These are phyloP conservation scores for Saccharomycopsis microspora DNA, from an alignment of 805 yeast species.

Conservation along the genomic window DNA sequence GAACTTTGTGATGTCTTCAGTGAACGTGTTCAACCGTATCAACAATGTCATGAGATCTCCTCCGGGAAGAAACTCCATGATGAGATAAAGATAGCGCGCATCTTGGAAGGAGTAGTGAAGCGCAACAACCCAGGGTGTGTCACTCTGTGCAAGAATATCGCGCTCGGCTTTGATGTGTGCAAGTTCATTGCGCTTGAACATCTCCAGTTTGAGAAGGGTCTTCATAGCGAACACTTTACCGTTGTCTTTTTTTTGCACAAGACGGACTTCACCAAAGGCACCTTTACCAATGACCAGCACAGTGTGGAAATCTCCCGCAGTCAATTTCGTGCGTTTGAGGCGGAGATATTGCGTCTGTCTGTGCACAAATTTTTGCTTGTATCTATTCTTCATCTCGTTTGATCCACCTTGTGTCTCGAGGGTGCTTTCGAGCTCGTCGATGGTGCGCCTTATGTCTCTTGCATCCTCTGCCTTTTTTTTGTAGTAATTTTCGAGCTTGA, in stretches of 20 bases:
- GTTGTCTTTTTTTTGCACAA: constrained; percentile 87
- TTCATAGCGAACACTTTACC: constrained; percentile 96
- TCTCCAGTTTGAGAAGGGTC: constrained; percentile 79
- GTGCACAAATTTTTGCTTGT: constrained; percentile 70
- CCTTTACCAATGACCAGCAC: constrained; percentile 93
- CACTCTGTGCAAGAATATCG: constrained; percentile 85
- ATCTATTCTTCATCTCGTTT: constrained; percentile 78
- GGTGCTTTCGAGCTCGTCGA: constrained; percentile 72
- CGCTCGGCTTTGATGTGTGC: constrained; percentile 96
- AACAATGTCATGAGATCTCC: constrained; percentile 93
- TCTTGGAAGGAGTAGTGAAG: constrained; percentile 63
- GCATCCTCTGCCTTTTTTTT: constrained; percentile 84
- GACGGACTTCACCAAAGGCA: constrained; percentile 93
- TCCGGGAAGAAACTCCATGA: constrained; percentile 93
- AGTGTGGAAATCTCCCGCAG: constrained; percentile 76
- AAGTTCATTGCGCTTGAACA: constrained; percentile 88
- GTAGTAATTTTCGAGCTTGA: constrained; percentile 75
- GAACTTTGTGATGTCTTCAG: constrained; percentile 86
- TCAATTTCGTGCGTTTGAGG: constrained; percentile 70
- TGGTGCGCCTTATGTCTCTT: constrained; percentile 88
- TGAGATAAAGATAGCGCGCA: constrained; percentile 66
- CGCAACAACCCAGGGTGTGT: constrained; percentile 88
- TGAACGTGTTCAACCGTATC: constrained; percentile 86
- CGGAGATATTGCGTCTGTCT: constrained; percentile 83
- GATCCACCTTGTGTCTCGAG: constrained; percentile 56